A percentile compares a stretch with the other conserved stretches of the same genome.
Evolutionary conservation across 1,284 basidiomycete species (phyloP).

Genomic region (Pulveroboletus sp.): DNA sequence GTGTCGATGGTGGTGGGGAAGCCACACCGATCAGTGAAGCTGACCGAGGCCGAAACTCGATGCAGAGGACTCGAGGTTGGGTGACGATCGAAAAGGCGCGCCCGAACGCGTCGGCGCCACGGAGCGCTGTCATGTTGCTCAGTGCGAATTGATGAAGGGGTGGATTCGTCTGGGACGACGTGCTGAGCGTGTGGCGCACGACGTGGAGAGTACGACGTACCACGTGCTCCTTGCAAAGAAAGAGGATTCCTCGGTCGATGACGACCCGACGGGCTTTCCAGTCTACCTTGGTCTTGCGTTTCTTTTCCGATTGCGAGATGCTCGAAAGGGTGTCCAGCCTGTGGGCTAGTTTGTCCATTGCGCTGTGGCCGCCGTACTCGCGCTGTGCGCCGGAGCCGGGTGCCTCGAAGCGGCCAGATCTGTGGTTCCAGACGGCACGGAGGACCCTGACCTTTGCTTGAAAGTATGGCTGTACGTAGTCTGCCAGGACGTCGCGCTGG

Average conservation of each 20-base stretch:
- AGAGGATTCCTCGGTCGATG: constrained; percentile 56
- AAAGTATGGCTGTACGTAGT: constrained; percentile 69
- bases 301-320: constrained; percentile 24
- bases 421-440: constrained; percentile 43
- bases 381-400: constrained; percentile 15
- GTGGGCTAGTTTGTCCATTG: constrained; percentile 14
- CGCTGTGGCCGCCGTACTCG: not conserved
- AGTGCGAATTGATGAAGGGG: constrained; percentile 48
- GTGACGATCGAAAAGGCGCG: constrained; percentile 28
- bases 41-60: constrained; percentile 44
- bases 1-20: constrained; percentile 27
- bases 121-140: constrained; percentile 44
- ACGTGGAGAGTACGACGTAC: constrained; percentile 43
- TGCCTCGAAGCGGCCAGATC: constrained; percentile 28
- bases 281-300: constrained; percentile 43
- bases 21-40: constrained; percentile 34
- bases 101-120: constrained; percentile 49
- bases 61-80: constrained; percentile 47
- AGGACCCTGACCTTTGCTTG: constrained; percentile 60
- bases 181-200: not conserved
- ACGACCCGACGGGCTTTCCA: constrained; percentile 69
- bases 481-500: constrained; percentile 42
- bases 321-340: constrained; percentile 12
- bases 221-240: constrained; percentile 53
- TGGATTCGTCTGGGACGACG: constrained; percentile 41